Evolutionary conservation across 1,284 basidiomycete species (phyloP), one percentile per base, ranked within the genome.

Genomic region (Heterobasidion occidentale): DNA sequence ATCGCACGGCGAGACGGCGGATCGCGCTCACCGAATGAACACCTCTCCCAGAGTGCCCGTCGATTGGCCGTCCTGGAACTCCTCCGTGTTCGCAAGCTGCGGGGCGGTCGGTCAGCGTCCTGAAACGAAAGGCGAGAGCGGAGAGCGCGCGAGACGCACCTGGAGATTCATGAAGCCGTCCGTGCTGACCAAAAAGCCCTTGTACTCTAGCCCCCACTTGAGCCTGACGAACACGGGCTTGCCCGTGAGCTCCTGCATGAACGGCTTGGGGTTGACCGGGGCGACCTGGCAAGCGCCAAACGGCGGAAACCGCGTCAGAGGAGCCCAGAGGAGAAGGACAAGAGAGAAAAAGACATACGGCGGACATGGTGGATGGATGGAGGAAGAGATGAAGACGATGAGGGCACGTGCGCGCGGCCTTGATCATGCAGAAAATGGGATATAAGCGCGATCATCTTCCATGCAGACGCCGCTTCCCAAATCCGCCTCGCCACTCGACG

Each of bases 161-260:
- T 99, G 97, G 54, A 99, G 81, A 74, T 99, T 99, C 95, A 99
- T 98, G 77, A 98, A 99, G 35, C 92, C 92, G 73, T 99, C 97
- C 6, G 96, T 98, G 69, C 92, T 96, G 63, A 99, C 96, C 60
- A 99, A 81, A 77, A 96, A 99, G 51, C 97, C 96, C 77, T 95
- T 98, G 81, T 99, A 99, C 72, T 98, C 95, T 61, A 98, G 81
- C 60, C 97, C 97, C 97, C 97, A 99, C 78, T 99, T 99, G 69
- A 99, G 83, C 60, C 87, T 84, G 58, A 99, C 95, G 66, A 87
- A 90, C 52, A 98, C 93, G 49, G 90, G 90, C 80, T 99, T 98
- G 65, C 97, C 97, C 33, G 96, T 98, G 65, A 98, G 86, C 72
- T 97, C 93, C 75, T 98, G 94, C 66, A 99, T 83, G 76, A 99